Percentiles rank a stretch among this genome's conserved stretches.
Conservation (phyloP, 75 land plant species). For the Picea sitchensis region DNA sequence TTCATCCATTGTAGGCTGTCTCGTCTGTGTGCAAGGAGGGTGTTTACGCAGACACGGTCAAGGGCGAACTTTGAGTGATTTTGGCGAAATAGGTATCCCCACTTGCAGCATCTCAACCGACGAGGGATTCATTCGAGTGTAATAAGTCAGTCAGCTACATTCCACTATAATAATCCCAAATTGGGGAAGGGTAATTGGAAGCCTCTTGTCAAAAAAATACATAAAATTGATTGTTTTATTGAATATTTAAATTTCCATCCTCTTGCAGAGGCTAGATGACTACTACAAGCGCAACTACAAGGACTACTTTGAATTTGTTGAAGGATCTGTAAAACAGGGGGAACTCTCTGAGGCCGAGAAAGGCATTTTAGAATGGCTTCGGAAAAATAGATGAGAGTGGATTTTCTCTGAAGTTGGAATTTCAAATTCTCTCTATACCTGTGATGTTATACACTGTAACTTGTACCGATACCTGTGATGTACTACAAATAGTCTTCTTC, state of each 20-base stretch:
- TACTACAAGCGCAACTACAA: constrained; percentile 86
- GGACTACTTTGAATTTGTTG: constrained; percentile 80
- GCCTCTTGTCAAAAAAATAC: background rate
- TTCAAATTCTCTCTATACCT: background rate
- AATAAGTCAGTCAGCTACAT: no score
- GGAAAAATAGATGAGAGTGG: constrained; percentile 33
- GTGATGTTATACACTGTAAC: background rate
- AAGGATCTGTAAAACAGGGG: constrained; percentile 43
- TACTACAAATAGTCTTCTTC: background rate
- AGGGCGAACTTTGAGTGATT: no score
- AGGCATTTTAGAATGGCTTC: constrained; percentile 60
- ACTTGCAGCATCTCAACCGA: no score
- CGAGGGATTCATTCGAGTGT: no score
- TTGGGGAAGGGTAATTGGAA: no score
- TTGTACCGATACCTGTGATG: background rate
- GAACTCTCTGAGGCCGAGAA: constrained; percentile 56
- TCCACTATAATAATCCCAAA: background rate
- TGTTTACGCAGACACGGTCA: no score
- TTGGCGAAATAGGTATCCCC: background rate
- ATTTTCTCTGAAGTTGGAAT: background rate
- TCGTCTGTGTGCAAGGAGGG: no score
- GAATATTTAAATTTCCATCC: background rate
- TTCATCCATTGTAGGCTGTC: no score
- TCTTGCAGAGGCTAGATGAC: constrained; percentile 69
- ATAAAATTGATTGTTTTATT: background rate